These are phyloP conservation scores for Colletotrichum liriopes DNA, from an alignment of 2,329 filamentous ascomycete species.

Conservation along the genomic window DNA sequence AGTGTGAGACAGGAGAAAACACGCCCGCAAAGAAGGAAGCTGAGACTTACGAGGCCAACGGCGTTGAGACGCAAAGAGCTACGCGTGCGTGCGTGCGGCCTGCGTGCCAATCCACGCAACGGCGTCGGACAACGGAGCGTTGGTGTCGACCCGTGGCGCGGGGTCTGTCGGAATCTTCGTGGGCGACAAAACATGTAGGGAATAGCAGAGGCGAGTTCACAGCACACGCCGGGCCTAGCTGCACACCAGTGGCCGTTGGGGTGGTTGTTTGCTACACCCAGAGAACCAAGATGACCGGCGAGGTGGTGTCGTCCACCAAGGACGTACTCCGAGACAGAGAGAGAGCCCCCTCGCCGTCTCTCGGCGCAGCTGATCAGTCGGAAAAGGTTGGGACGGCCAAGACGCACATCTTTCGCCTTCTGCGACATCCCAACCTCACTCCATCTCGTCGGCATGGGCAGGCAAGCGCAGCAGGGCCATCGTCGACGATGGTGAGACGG, in stretches of 20 bases:
- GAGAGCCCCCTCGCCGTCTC: neutral
- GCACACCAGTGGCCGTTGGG: slow-evolving; percentile 27
- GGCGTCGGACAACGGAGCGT: neutral
- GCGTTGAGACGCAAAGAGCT: slow-evolving; percentile 7
- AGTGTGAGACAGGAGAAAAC: slow-evolving; percentile 33
- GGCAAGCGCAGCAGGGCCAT: neutral
- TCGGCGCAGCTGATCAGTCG: neutral
- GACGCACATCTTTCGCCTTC: neutral
- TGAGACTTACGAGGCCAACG: slow-evolving; percentile 37
- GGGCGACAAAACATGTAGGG: neutral
- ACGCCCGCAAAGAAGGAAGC: slow-evolving; percentile 37
- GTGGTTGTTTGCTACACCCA: slow-evolving; percentile 11
- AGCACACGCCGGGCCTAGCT: slow-evolving; percentile 9
- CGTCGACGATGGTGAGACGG: neutral
- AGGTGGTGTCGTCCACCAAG: slow-evolving; percentile 24
- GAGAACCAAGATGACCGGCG: slow-evolving; percentile 14
- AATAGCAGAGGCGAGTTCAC: neutral
- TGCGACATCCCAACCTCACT: neutral
- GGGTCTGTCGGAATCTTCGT: slow-evolving; percentile 12
- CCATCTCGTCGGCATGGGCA: neutral
- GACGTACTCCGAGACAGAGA: slow-evolving; percentile 14
- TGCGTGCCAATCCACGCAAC: slow-evolving; percentile 32
- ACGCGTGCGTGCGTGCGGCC: slow-evolving; percentile 10
- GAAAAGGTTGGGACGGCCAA: neutral
- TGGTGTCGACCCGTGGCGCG: slow-evolving; percentile 23